Percentiles rank a stretch among this genome's conserved stretches.
These are phyloP conservation scores for Viridothelium virens DNA, from an alignment of 495 filamentous ascomycete genomes.

Conservation along the genomic window DNA sequence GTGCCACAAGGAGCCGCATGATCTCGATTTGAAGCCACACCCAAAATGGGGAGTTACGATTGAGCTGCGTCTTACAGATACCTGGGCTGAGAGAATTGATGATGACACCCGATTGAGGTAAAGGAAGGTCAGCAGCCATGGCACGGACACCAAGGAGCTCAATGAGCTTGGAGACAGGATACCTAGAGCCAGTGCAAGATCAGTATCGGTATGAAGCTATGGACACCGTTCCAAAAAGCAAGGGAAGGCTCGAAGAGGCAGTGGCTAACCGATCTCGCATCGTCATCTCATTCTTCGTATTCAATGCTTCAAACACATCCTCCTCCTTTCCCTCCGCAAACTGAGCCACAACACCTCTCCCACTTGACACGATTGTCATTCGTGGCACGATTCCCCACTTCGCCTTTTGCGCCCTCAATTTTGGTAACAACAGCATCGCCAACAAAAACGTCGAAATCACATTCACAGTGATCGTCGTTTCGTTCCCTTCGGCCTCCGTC, in stretches of 20 bases:
- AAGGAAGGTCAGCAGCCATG: conserved; percentile 21
- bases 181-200: conserved; percentile 12
- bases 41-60: conserved; percentile 15
- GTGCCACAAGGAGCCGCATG: conserved; percentile 16
- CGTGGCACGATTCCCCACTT: conserved; percentile 26
- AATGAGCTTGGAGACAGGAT: conserved; percentile 32
- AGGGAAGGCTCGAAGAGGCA: neutral
- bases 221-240: no score
- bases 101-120: conserved; percentile 26
- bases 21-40: conserved; percentile 10
- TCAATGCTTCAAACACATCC: conserved; percentile 27
- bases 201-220: conserved; percentile 6
- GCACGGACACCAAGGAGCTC: conserved; percentile 27
- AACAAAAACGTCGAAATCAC: conserved; percentile 46
- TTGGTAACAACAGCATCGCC: conserved; percentile 37
- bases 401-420: conserved; percentile 26
- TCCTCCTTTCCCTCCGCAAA: conserved; percentile 26
- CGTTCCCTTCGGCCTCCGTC: conserved; percentile 36
- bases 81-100: conserved; percentile 39
- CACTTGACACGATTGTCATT: conserved; percentile 30
- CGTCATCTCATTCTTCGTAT: conserved; percentile 21
- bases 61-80: conserved; percentile 34
- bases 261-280: conserved; percentile 26
- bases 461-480: conserved; percentile 41
- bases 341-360: conserved; percentile 25